A percentile compares a stretch with the other conserved stretches of the same genome.
These are phyloP conservation scores for Stemphylium vesicarium DNA, from an alignment of 2,329 filamentous ascomycete genomes.

Conservation along the genomic window DNA sequence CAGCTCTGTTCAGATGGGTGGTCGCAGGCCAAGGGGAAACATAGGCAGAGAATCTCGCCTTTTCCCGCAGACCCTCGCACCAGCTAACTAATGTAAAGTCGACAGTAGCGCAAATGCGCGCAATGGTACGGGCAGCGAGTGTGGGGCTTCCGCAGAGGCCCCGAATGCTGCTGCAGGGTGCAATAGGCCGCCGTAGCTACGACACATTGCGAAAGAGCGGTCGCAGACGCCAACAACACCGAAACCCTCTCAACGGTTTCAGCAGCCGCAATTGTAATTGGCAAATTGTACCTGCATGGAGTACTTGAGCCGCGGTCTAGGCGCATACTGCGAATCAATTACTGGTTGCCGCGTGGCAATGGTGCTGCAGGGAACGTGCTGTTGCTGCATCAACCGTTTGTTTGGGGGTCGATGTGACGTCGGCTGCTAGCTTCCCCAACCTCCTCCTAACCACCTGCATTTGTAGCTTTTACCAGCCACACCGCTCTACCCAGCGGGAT, in stretches of 20 bases:
- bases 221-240: background rate
- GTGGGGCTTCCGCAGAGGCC: background rate
- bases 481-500: background rate
- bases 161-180: background rate
- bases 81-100: background rate
- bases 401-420: conserved; percentile 23
- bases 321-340: conserved; percentile 1
- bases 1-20: background rate
- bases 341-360: conserved; percentile 9
- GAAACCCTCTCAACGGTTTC: background rate
- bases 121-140: background rate
- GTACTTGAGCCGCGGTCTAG: background rate
- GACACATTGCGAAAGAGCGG: conserved; percentile 2
- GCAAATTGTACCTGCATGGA: background rate
- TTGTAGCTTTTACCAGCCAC: conserved; percentile 15
- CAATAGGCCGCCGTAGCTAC: background rate
- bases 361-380: conserved; percentile 4
- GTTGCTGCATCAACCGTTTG: conserved; percentile 27
- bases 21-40: too few species aligned
- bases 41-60: background rate
- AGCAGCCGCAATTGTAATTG: background rate
- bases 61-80: background rate
- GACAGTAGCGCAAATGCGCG: background rate
- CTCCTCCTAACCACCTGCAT: conserved; percentile 22
- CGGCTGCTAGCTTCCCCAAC: conserved; percentile 19